These are phyloP conservation scores for Fusarium sp. DNA, from an alignment of 2,329 filamentous ascomycete species.

Conservation along the genomic window DNA sequence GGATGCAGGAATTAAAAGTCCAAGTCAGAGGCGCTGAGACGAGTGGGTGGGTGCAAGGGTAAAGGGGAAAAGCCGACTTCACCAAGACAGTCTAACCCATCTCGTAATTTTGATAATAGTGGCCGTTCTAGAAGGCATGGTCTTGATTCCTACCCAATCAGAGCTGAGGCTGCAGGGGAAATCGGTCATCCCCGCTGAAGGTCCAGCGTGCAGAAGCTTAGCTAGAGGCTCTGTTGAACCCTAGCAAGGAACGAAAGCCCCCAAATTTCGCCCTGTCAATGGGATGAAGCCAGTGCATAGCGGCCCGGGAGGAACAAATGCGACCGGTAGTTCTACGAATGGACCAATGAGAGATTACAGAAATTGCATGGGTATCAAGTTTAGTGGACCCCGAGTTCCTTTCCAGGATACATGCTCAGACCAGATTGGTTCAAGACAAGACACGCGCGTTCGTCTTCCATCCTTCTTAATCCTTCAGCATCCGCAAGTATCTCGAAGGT, in stretches of 20 bases:
- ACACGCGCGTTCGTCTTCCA: background rate
- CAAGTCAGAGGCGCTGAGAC: conserved; percentile 14
- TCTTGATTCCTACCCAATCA: conserved; percentile 8
- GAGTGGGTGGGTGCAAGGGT: conserved; percentile 24
- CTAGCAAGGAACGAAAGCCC: conserved; percentile 11
- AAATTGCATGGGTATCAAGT: conserved; percentile 1
- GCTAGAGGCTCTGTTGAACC: conserved; percentile 18
- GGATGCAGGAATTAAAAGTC: conserved; percentile 29
- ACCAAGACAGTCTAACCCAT: conserved; percentile 3
- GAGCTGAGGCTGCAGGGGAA: background rate
- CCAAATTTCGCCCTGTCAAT: conserved; percentile 16
- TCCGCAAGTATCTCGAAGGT: background rate
- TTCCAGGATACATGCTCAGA: conserved; percentile 28
- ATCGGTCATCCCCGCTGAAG: conserved; percentile 3
- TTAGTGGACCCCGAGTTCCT: conserved; percentile 12
- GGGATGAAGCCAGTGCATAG: conserved; percentile 1
- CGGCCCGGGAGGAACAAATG: conserved; percentile 13
- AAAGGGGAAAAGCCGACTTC: conserved; percentile 25
- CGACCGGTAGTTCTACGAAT: conserved; percentile 10
- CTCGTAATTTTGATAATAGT: conserved; percentile 9
- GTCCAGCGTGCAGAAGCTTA: conserved; percentile 29
- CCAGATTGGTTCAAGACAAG: conserved; percentile 26
- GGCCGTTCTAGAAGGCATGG: conserved; percentile 31
- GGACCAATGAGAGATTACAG: conserved; percentile 11
- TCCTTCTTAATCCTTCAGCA: background rate